These are phyloP conservation scores for Metschnikowia borealis DNA, from an alignment of 805 yeast species.

Conservation along the genomic window DNA sequence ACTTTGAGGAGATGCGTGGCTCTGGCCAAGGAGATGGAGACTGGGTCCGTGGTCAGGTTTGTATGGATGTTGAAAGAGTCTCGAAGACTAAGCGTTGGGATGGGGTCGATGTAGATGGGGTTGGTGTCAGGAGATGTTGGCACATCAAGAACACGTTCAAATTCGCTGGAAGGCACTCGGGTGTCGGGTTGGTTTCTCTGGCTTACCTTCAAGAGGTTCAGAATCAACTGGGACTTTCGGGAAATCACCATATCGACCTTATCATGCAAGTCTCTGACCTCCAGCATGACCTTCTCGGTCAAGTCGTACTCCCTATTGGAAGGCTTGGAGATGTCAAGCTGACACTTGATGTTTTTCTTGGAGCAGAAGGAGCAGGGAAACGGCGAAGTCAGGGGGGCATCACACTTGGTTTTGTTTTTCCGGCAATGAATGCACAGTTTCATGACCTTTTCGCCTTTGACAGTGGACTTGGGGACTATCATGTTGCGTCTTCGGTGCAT, in stretches of 20 bases:
- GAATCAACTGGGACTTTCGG: constrained; percentile 11
- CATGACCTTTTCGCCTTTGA: constrained; percentile 19
- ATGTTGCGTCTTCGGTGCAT: constrained; percentile 16
- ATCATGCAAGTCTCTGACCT: constrained; percentile 15
- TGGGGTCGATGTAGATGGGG: constrained; percentile 15
- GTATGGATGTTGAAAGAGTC: constrained; percentile 16
- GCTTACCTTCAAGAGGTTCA: constrained; percentile 1
- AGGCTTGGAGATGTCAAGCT: constrained; percentile 45
- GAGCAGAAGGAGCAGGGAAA: constrained; percentile 55
- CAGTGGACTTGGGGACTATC: constrained; percentile 10
- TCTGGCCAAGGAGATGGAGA: constrained; percentile 8
- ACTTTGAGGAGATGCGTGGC: constrained; percentile 10
- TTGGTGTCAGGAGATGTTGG: constrained; percentile 2
- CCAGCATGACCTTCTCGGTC: constrained; percentile 12
- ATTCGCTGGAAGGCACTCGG: not conserved
- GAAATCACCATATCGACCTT: constrained; percentile 12
- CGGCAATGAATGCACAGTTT: constrained; percentile 65
- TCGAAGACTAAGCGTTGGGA: constrained; percentile 13
- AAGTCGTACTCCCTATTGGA: constrained; percentile 14
- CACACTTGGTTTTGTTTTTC: constrained; percentile 64
- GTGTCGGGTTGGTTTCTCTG: not conserved
- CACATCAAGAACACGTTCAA: constrained; percentile 4
- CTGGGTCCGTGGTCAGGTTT: constrained; percentile 11
- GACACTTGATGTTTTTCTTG: constrained; percentile 49
- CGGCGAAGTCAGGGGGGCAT: constrained; percentile 50